Conservation (phyloP, 1,284 basidiomycete species). For the Tilletia walkeri region DNA sequence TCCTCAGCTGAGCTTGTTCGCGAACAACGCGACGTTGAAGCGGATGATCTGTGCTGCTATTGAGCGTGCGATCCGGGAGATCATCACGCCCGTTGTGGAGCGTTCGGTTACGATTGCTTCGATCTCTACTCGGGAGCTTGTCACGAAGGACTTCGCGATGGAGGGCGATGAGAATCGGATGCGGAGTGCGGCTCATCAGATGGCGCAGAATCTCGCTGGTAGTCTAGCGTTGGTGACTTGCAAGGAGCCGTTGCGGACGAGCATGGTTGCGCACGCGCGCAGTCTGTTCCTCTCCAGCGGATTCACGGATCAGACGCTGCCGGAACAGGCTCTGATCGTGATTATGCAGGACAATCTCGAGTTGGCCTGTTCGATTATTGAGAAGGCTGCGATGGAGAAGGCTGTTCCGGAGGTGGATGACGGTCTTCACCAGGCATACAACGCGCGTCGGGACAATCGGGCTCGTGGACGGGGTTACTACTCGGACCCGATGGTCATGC, state of each 20-base stretch:
- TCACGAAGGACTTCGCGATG: constrained; percentile 93
- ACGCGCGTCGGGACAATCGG: constrained; percentile 76
- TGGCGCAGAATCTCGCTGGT: constrained; percentile 95
- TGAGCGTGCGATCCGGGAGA: constrained; percentile 93
- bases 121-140: constrained; percentile 92
- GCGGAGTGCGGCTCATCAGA: constrained; percentile 86
- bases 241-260: constrained; percentile 92
- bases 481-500: constrained; percentile 47
- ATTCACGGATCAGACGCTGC: constrained; percentile 58
- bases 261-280: constrained; percentile 85
- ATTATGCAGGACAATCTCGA: constrained; percentile 93
- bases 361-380: constrained; percentile 87
- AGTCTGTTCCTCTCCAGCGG: constrained; percentile 66
- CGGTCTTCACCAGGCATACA: constrained; percentile 74
- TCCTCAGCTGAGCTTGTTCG: constrained; percentile 64
- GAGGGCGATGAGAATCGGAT: constrained; percentile 88
- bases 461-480: constrained; percentile 63
- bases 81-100: constrained; percentile 95
- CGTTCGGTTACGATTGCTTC: constrained; percentile 98
- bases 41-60: constrained; percentile 87
- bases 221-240: constrained; percentile 96
- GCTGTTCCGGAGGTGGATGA: constrained; percentile 94
- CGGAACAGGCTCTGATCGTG: constrained; percentile 66
- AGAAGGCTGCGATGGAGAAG: constrained; percentile 96
- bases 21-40: constrained; percentile 80